These are phyloP conservation scores for Dipodascopsis uninucleata DNA, from an alignment of 805 yeast species.

Conservation along the genomic window DNA sequence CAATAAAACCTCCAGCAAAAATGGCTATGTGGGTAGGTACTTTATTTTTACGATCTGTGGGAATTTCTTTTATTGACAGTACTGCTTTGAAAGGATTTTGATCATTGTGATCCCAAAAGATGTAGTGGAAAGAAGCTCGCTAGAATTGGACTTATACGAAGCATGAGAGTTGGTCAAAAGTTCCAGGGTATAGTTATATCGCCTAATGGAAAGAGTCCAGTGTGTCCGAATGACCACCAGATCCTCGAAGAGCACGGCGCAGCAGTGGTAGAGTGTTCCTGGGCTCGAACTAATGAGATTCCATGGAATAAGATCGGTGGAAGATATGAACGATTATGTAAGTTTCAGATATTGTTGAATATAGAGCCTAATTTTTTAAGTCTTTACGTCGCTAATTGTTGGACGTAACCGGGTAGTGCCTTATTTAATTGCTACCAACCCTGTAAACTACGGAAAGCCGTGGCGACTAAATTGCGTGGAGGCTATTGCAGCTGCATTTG, in stretches of 20 bases:
- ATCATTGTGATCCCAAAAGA: slow-evolving; percentile 96
- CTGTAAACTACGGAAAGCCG: slow-evolving; percentile 94
- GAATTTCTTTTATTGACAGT: background rate
- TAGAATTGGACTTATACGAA: slow-evolving; percentile 76
- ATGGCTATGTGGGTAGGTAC: slow-evolving; percentile 76
- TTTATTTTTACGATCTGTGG: background rate
- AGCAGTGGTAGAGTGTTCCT: slow-evolving; percentile 98
- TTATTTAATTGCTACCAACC: slow-evolving; percentile 91
- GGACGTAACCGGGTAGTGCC: slow-evolving; percentile 47
- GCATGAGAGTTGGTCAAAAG: slow-evolving; percentile 85
- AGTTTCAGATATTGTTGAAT: slow-evolving; percentile 11
- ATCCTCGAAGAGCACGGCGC: slow-evolving; percentile 79
- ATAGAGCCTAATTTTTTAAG: background rate
- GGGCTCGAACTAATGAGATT: slow-evolving; percentile 98
- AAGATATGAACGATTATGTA: slow-evolving; percentile 64
- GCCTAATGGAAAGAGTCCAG: slow-evolving; percentile 86
- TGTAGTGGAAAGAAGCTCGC: slow-evolving; percentile 94
- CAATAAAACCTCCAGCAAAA: slow-evolving; percentile 47
- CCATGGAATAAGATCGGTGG: slow-evolving; percentile 94
- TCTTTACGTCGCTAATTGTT: background rate
- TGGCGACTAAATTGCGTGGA: slow-evolving; percentile 96
- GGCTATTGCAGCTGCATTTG: slow-evolving; percentile 95
- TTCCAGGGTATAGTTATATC: slow-evolving; percentile 87
- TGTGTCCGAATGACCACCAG: slow-evolving; percentile 79
- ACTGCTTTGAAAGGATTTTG: slow-evolving; percentile 62